A percentile compares a stretch with the other conserved stretches of the same genome.
phyloP scores from a whole-genome alignment of 371 early-diverging fungal species.

The Lichtheimia ramosa region DNA sequence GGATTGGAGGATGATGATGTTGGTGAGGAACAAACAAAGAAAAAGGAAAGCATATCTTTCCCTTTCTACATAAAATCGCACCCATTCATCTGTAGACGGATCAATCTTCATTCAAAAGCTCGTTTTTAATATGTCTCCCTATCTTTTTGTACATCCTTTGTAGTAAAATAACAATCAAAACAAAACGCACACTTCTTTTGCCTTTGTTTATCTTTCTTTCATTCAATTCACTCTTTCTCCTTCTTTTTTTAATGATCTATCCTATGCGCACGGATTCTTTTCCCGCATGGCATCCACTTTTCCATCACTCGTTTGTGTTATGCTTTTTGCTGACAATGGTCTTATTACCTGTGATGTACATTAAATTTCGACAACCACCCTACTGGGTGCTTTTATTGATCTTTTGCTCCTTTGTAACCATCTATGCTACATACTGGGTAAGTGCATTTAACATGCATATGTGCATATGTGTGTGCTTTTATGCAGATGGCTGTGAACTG shows the following conservation, averaged over 20 bases:
- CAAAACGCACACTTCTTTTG: background rate
- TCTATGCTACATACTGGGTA: slow-evolving; percentile 20
- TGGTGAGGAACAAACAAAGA: too few species aligned
- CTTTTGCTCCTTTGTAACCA: slow-evolving; percentile 8
- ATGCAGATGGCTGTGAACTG: background rate
- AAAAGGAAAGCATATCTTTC: too few species aligned
- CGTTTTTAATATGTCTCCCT: background rate
- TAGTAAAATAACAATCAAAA: background rate
- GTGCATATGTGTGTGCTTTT: background rate
- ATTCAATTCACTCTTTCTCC: background rate
- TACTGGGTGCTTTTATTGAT: slow-evolving; percentile 14
- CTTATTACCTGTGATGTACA: slow-evolving; percentile 15
- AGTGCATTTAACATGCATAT: background rate
- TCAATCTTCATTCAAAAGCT: background rate
- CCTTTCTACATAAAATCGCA: background rate
- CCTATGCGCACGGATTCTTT: background rate
- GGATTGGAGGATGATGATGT: too few species aligned
- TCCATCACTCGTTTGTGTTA: slow-evolving; percentile 19
- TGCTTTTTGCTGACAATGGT: slow-evolving; percentile 16
- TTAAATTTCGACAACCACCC: slow-evolving; percentile 14
- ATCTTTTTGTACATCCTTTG: background rate
- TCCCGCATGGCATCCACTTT: slow-evolving; percentile 13
- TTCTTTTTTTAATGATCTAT: background rate
- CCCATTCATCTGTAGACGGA: background rate
- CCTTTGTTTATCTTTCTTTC: background rate